Evolutionary conservation across 2,329 filamentous ascomycete genomes (phyloP).

Genomic region (Escovopsis sp.): DNA sequence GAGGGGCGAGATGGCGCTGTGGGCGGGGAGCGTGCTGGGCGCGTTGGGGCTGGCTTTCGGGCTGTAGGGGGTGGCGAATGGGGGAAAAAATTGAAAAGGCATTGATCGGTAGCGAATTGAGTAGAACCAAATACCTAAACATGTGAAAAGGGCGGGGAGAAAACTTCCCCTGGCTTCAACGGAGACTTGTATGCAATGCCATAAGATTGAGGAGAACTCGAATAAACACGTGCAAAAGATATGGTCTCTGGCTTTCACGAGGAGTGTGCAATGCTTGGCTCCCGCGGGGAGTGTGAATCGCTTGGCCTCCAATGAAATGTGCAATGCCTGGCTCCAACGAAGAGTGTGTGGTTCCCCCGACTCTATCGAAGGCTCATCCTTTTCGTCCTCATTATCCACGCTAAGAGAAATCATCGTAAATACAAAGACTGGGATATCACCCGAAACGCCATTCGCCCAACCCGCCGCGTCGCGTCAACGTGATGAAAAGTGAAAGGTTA

Average conservation of each 20-base stretch:
- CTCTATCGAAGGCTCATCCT: too few relatives aligned
- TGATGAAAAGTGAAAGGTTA: not conserved
- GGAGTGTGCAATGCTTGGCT: too few relatives aligned
- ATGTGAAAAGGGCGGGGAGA: too few relatives aligned
- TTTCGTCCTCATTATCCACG: not conserved
- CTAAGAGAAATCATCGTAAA: not conserved
- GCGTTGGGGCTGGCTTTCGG: slow-evolving; percentile 33
- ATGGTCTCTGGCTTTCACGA: too few relatives aligned
- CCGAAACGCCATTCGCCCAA: slow-evolving; percentile 14
- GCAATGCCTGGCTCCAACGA: not conserved
- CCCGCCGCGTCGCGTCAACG: not conserved
- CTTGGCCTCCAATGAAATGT: not conserved
- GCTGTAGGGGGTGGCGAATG: slow-evolving; percentile 18
- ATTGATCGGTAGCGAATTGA: not conserved
- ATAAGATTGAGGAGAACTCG: too few relatives aligned
- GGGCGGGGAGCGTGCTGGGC: slow-evolving; percentile 30
- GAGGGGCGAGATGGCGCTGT: slow-evolving; percentile 32
- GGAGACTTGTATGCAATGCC: too few relatives aligned
- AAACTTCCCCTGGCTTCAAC: too few relatives aligned
- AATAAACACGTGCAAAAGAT: too few relatives aligned
- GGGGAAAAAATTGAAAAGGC: not conserved
- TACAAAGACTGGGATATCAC: slow-evolving; percentile 3
- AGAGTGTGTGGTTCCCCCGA: too few relatives aligned
- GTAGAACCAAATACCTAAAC: not conserved
- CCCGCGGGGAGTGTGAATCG: too few relatives aligned